Evolutionary conservation across 2,329 filamentous ascomycete genomes (phyloP), one percentile per base, ranked within the genome.

Genomic region (Penicillium sp.): DNA sequence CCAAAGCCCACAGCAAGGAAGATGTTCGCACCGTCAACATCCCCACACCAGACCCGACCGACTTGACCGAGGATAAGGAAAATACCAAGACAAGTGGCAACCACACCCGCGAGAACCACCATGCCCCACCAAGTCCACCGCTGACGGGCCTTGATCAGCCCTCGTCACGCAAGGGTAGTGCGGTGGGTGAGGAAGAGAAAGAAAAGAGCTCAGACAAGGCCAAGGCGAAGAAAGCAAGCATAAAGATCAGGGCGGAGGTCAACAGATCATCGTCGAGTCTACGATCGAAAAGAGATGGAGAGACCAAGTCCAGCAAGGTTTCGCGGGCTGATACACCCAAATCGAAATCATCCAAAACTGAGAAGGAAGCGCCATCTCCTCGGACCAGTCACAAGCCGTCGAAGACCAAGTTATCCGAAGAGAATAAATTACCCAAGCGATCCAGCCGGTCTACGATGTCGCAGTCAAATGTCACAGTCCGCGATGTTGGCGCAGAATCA

Each of bases 1-100:
- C 87, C 70, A 96, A 94, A 70, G 86, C 86, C 10, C 88, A 95
- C 68, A 94, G 89, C 75, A 93, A 89, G 68, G 91, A 96, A 71
- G 81, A 82, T 36, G 80, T 95, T 44, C 77, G 81, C 62, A 52
- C 68, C 45, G 59, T 61, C 26, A 65, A 66, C 46, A 69, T 75
- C 49, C 75, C 81, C 52, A 89, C 86, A 1, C 86, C 86, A 14
- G 85, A 89, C 50, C 77, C 84, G 18, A 89, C 85, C 18, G 85
- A 89, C 61, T 58, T 87, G 18, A 81, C 82, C 42, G 73, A 75
- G 24, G 42, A 39, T n/a, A 35, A 54, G 18, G 70, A 68, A 20
- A 73, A 72, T 42, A 52, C 49, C 44, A 74, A 71, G 38, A 49
- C 57, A 41, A 61, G 62, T 49, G 58, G 54, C 38, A 47, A 45